Base-by-base conservation (phyloP, 768 basidiomycete genomes). In the Dictyophora rubrovolvata region DNA sequence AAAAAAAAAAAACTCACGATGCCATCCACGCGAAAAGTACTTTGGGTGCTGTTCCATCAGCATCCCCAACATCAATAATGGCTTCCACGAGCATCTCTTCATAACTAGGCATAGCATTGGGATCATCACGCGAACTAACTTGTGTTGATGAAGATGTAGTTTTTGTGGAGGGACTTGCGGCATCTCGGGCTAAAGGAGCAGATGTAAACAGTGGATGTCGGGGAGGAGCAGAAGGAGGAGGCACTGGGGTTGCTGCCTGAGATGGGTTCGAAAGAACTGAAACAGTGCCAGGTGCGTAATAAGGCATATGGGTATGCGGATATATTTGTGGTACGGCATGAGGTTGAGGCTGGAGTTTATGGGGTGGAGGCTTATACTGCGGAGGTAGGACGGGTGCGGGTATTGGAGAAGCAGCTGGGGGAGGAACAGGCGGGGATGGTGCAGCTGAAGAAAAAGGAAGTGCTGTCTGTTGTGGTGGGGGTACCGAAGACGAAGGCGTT, bases 11-110 rank as follows among this genome's bases (percentile, higher is more conserved):
- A 4, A 60, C 64, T 47, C 49, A 70, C 69, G 62, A 74, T 3
- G 84, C 84, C 86, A 93, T 93, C 87, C 87, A 89, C 6, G 80
- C 73, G 68, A 90, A 93, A 33, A 93, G 66, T 61, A 83, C 82
- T 68, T 89, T 92, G n/a, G 91, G 91, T 7, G 84, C 84, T 57
- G 81, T 80, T 17, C 91, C 91, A 50, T 93, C 87, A 1, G 82
- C 75, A 59, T 89, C 87, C 7, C 72, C 74, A 48, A 80, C 77
- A 57, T 85, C 86, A 14, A 74, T 70, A 22, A 93, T 72, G 0
- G 89, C 89, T 66, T 88, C 86, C 11, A 86, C 87, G 17, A 93
- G 87, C 91, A 93, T 93, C 62, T 93, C 90, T 66, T 93, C 90
- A 59, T 93, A 93, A 63, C 86, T 87, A 7, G 90, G 90, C 53